Evolutionary conservation across 768 basidiomycete species (phyloP).

Genomic region (Boletus bicolor): DNA sequence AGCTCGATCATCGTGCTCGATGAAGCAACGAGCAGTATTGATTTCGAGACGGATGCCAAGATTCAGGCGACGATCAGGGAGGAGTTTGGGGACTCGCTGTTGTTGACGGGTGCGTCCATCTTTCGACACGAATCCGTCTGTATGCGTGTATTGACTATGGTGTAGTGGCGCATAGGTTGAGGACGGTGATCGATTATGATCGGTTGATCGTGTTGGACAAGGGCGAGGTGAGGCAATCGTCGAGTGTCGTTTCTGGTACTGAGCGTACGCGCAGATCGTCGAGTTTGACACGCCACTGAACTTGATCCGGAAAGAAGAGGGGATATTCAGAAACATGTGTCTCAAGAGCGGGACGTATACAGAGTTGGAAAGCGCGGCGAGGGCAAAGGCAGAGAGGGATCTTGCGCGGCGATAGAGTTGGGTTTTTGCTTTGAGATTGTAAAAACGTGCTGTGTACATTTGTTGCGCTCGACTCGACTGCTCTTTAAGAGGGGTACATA

Average conservation of each 20-base stretch:
- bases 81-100: constrained; percentile 72
- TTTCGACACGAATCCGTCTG: too few species aligned
- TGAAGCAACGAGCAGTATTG: constrained; percentile 84
- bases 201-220: constrained; percentile 72
- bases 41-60: constrained; percentile 85
- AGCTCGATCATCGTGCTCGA: constrained; percentile 76
- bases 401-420: not conserved
- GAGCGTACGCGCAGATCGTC: constrained; percentile 34
- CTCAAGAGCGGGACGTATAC: constrained; percentile 63
- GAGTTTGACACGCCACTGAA: constrained; percentile 74
- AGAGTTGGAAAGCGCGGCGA: constrained; percentile 59
- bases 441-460: too few species aligned
- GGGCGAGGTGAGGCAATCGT: constrained; percentile 21
- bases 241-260: not conserved
- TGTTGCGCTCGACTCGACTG: too few species aligned
- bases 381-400: constrained; percentile 33
- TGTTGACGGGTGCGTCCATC: constrained; percentile 61
- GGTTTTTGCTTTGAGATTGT: too few species aligned
- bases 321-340: constrained; percentile 69
- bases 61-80: constrained; percentile 86
- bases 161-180: constrained; percentile 64
- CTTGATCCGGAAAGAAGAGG: constrained; percentile 57
- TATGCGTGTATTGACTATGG: not conserved
- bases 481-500: too few species aligned
- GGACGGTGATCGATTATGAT: constrained; percentile 80